Percentiles rank a stretch among this genome's conserved stretches.
phyloP scores from a whole-genome alignment of 1,284 basidiomycete genomes.

The Cryptococcus sp. region DNA sequence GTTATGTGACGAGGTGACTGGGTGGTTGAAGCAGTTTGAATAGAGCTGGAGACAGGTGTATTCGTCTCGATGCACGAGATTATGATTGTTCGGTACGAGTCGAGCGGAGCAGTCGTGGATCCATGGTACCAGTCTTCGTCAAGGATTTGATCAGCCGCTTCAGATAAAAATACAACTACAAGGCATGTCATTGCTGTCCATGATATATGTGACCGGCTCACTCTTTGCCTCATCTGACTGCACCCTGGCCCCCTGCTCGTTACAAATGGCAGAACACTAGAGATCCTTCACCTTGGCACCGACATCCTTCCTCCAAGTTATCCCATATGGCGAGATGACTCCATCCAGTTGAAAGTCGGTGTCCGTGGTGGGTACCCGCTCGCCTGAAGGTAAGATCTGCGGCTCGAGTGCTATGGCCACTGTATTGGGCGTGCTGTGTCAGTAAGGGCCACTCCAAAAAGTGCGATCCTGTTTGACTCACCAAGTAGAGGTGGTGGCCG shows the following conservation, averaged over 20 bases:
- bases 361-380: slow-evolving; percentile 35
- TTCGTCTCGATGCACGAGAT: background rate
- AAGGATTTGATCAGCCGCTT: too few relatives aligned
- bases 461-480: slow-evolving; percentile 9
- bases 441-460: background rate
- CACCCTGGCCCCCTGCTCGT: background rate
- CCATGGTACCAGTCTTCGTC: too few relatives aligned
- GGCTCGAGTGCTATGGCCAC: slow-evolving; percentile 45
- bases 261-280: background rate
- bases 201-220: too few relatives aligned
- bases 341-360: slow-evolving; percentile 41
- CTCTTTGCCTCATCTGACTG: too few relatives aligned
- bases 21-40: slow-evolving; percentile 26
- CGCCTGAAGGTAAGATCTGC: slow-evolving; percentile 32
- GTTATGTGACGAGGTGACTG: slow-evolving; percentile 28
- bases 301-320: slow-evolving; percentile 28
- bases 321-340: slow-evolving; percentile 35
- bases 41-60: background rate
- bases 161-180: too few relatives aligned
- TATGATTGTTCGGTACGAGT: too few relatives aligned
- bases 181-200: too few relatives aligned
- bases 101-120: too few relatives aligned
- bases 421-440: slow-evolving; percentile 8
- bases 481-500: slow-evolving; percentile 36
- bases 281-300: background rate